Base-by-base conservation (phyloP, 805 yeast genomes). In the Candida alai region DNA sequence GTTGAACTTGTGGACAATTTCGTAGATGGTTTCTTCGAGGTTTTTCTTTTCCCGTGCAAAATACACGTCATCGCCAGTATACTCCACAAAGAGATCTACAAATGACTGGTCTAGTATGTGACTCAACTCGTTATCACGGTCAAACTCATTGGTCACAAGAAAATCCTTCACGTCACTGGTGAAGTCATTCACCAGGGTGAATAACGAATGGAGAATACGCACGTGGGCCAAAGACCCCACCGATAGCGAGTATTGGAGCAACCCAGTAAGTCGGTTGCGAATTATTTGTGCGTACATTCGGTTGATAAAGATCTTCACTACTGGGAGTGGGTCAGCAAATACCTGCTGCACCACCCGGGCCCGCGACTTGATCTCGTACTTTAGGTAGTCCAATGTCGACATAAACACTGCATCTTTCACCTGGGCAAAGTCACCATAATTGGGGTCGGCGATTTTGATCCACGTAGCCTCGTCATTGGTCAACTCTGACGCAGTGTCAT, bases 231-330 rank as follows among this genome's bases (percentile, higher is more conserved):
- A 60, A 2, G 78, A 68, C 16, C 85, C 76, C 5, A 74, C 62
- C 2, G 83, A 70, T 30, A 74, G 70, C 0, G 96, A 80, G 36
- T 71, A 74, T 32, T 72, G 77, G 20, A 88, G 57, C 20, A 84
- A 61, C 1, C 73, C 59, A 40, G 77, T 78, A 12, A 80, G 64
- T 46, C 75, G 68, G 13, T 74, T 65, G 42, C 74, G 73, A 20
- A 82, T 60, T 43, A 84, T 73, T 55, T 84, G 90, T 0, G 82
- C 88, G 58, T 81, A 84, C 8, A 84, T 68, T 47, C 95, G 72
- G 50, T 83, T 85, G 22, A 85, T 62, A 49, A 90, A 82, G 4
- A 80, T 70, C 32, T 75, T 72, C 27, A 87, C 54, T 1, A 88
- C 96, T 21, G 73, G 69, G 1, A 76, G 70, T 2, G 89, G 83